Evolutionary conservation across 108 stramenopile genomes (phyloP).

Genomic region (Skeletonema costatum): DNA sequence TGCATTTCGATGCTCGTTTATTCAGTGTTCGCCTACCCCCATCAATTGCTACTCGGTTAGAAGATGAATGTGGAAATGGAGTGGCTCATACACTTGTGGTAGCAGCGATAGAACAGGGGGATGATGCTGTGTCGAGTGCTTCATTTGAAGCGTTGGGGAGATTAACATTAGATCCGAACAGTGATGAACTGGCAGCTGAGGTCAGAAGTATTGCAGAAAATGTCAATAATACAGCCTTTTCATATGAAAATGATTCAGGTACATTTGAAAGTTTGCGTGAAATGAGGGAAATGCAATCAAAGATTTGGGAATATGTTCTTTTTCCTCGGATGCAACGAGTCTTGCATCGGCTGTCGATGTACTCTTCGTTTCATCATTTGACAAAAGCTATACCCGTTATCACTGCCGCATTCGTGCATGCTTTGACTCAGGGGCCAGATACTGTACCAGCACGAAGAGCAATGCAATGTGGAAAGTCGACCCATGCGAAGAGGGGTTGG

Average conservation of each 20-base stretch:
- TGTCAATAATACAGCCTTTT: conserved; percentile 12
- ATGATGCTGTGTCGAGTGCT: conserved; percentile 70
- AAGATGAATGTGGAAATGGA: conserved; percentile 71
- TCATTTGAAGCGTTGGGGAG: conserved; percentile 68
- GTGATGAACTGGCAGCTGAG: conserved; percentile 28
- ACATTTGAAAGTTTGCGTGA: background rate
- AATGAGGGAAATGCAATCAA: conserved; percentile 57
- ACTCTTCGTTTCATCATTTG: conserved; percentile 32
- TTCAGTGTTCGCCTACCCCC: conserved; percentile 35
- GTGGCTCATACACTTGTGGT: conserved; percentile 58
- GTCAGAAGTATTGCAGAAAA: conserved; percentile 22
- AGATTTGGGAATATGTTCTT: conserved; percentile 60
- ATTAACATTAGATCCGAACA: conserved; percentile 47
- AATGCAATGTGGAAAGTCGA: conserved; percentile 11
- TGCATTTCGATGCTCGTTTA: conserved; percentile 51
- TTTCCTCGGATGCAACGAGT: conserved; percentile 60
- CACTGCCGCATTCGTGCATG: conserved; percentile 59
- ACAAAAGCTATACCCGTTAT: conserved; percentile 55
- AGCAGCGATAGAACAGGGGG: conserved; percentile 64
- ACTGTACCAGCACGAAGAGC: conserved; percentile 43
- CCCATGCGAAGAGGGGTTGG: conserved; percentile 45
- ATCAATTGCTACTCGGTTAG: conserved; percentile 42
- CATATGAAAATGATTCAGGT: conserved; percentile 16
- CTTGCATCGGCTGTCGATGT: conserved; percentile 51
- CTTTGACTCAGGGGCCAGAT: conserved; percentile 49